Conservation (phyloP, 2,329 filamentous ascomycete species). For the Fusarium brevicatenulatum region DNA sequence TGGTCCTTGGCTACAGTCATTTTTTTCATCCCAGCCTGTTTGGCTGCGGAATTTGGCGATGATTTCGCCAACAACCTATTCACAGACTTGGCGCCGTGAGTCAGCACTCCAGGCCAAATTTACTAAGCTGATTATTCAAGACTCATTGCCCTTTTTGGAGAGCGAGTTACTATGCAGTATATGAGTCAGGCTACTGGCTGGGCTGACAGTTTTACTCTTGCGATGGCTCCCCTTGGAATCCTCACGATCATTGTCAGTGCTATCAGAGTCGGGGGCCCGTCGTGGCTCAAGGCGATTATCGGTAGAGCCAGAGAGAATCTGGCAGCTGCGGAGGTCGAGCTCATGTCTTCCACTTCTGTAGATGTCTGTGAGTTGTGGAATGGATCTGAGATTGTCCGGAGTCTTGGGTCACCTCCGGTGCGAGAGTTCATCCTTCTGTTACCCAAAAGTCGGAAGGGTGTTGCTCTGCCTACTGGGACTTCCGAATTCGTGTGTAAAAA, state of each 20-base stretch:
- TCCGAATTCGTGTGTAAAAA: background rate
- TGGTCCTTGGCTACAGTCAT: background rate
- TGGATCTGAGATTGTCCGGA: constrained; percentile 49
- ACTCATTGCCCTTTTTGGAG: constrained; percentile 52
- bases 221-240: constrained; percentile 57
- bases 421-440: background rate
- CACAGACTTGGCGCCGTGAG: constrained; percentile 1
- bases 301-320: constrained; percentile 57
- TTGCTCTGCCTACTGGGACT: no score
- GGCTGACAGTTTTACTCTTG: constrained; percentile 58
- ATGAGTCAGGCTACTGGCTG: constrained; percentile 54
- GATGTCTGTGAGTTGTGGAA: constrained; percentile 59
- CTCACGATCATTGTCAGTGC: constrained; percentile 56
- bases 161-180: constrained; percentile 59
- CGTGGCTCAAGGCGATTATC: constrained; percentile 55
- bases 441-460: rapidly evolving
- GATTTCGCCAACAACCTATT: constrained; percentile 3
- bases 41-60: background rate
- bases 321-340: constrained; percentile 53
- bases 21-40: background rate
- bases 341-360: constrained; percentile 57
- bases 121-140: rapidly evolving
- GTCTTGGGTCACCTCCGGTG: background rate
- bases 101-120: rapidly evolving
- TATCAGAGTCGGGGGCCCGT: constrained; percentile 57